Base-by-base conservation (phyloP, 371 early-diverging fungal genomes). In the Circinella minor region DNA sequence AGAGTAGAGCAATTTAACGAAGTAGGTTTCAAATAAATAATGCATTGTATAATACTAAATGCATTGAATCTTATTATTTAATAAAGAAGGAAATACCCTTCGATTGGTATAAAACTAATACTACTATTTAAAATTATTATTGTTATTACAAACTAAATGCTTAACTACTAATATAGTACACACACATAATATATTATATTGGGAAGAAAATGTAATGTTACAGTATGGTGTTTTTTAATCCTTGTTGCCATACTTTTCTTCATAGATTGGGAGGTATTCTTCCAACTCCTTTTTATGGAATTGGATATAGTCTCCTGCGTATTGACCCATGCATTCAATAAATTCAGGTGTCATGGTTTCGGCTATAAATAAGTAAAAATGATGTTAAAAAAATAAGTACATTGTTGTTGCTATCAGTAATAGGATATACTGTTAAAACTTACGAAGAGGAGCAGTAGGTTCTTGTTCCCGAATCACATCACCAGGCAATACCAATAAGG, bases 401-500 rank as follows among this genome's bases (percentile, higher is more conserved):
- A 13, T 57, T 57, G 14, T 8, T 15, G 20, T n/a, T 54, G 15
- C 15, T 8, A 13, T 54, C 15, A 57, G 5, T 34, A 34, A 5
- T 57, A 57, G 7, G 57, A 11, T 43, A 43, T 43, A 5, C 27
- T 34, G 5, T 57, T 34, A 1, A 57, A n/a, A 37, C 69, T 69
- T 74, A 74, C 74, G 48, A 9, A 39, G 49, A 27, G 59, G 46
- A 9, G 37, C 49, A 11, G 39, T 20, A 38, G 65, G 51, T 13
- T 59, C 64, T 36, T 69, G 67, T 20, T 57, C 70, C 15, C 51
- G 46, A 27, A 55, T 69, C 15, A 70, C 47, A 13, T 72, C 75
- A 47, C 63, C 49, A 38, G 77, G 77, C 13, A 74, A 37, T 43
- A 71, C 75, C 64, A 75, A 47, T 10, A 76, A 47, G 9, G 71